phyloP scores from a whole-genome alignment of 805 yeast genomes.

The Vanderwaltozyma yarrowii region DNA sequence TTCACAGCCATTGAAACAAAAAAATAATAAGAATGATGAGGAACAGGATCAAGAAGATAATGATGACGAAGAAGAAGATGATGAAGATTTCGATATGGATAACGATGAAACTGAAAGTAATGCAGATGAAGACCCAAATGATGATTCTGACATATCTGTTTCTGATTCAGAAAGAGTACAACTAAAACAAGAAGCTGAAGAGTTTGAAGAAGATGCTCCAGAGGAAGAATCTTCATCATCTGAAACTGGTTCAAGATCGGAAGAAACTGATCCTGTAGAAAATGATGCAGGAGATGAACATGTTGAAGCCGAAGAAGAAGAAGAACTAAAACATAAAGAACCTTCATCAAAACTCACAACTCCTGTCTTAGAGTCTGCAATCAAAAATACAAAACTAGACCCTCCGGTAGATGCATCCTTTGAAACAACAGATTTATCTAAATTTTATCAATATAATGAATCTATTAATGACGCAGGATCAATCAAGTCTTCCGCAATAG shows the following conservation, averaged over 20 bases:
- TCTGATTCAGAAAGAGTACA: not conserved
- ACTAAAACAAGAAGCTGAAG: conserved; percentile 6
- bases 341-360: not conserved
- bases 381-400: not conserved
- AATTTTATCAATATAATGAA: conserved; percentile 54
- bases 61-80: conserved; percentile 27
- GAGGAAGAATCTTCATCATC: no score
- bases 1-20: no score
- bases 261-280: conserved; percentile 21
- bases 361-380: not conserved
- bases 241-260: no score
- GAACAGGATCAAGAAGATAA: conserved; percentile 25
- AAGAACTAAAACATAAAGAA: conserved; percentile 1
- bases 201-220: conserved; percentile 8
- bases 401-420: conserved; percentile 3
- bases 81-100: conserved; percentile 22
- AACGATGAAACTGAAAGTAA: conserved; percentile 13
- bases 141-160: no score
- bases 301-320: conserved; percentile 20
- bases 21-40: conserved; percentile 21
- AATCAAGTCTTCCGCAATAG: conserved; percentile 44
- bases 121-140: not conserved
- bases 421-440: conserved; percentile 41
- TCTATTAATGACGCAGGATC: conserved; percentile 52
- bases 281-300: conserved; percentile 16